Evolutionary conservation across 257 asterid species (phyloP).

Genomic region (Linderniella brevidens): DNA sequence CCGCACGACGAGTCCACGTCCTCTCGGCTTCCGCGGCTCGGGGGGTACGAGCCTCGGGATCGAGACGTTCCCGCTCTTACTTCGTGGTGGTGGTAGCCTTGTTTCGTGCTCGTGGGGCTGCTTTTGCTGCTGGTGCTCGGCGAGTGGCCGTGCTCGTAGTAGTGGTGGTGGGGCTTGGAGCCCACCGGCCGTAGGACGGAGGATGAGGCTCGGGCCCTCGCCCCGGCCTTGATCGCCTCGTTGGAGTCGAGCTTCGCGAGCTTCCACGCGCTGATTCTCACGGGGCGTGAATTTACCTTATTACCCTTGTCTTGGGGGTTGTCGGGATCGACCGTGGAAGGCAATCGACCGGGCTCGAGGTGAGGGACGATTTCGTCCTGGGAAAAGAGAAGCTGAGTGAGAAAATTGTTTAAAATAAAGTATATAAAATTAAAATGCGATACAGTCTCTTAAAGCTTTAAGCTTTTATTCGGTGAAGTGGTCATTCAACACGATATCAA

Average conservation of each 20-base stretch:
- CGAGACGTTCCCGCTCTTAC: slow-evolving; percentile 48
- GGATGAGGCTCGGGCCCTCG: slow-evolving; percentile 86
- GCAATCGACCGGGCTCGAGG: slow-evolving; percentile 80
- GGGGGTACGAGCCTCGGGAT: slow-evolving; percentile 59
- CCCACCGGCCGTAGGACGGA: slow-evolving; percentile 70
- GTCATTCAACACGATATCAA: too few species aligned
- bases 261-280: slow-evolving; percentile 90
- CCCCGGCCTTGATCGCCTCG: slow-evolving; percentile 88
- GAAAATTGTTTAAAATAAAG: too few species aligned
- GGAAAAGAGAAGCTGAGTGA: background rate
- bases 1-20: slow-evolving; percentile 45
- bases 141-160: slow-evolving; percentile 42
- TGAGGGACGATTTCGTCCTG: slow-evolving; percentile 89
- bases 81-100: slow-evolving; percentile 33
- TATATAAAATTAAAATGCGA: too few species aligned
- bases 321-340: slow-evolving; percentile 92
- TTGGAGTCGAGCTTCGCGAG: slow-evolving; percentile 73
- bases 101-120: slow-evolving; percentile 61
- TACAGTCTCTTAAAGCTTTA: too few species aligned
- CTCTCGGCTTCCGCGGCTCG: slow-evolving; percentile 69
- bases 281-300: slow-evolving; percentile 45
- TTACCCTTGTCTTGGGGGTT: slow-evolving; percentile 51
- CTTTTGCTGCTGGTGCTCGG: slow-evolving; percentile 52
- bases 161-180: slow-evolving; percentile 37
- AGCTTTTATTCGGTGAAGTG: too few species aligned